Conservation (phyloP, 2,329 filamentous ascomycete genomes). For the Trichoderma brevicompactum region DNA sequence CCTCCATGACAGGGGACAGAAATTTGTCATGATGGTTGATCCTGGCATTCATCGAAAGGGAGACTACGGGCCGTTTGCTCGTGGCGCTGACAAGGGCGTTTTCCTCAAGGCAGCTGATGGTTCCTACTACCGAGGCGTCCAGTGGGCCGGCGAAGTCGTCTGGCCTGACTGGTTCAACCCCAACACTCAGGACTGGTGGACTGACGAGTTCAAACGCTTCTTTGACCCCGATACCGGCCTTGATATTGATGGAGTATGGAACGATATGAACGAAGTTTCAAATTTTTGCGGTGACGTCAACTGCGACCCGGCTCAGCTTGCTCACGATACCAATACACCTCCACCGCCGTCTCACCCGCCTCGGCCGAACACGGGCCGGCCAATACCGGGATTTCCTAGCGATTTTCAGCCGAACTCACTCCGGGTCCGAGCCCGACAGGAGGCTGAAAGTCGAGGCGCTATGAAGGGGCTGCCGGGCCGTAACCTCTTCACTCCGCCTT, state of each 20-base stretch:
- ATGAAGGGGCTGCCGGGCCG: slow-evolving; percentile 55
- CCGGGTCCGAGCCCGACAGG: slow-evolving; percentile 5
- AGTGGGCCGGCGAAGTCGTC: slow-evolving; percentile 75
- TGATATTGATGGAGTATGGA: slow-evolving; percentile 78
- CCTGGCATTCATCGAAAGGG: slow-evolving; percentile 62
- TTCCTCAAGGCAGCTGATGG: slow-evolving; percentile 60
- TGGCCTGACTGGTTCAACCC: slow-evolving; percentile 79
- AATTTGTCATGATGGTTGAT: slow-evolving; percentile 79
- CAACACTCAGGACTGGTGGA: slow-evolving; percentile 70
- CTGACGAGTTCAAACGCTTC: slow-evolving; percentile 66
- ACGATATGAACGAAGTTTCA: slow-evolving; percentile 64
- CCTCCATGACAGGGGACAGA: slow-evolving; percentile 68
- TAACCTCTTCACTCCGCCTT: slow-evolving; percentile 74
- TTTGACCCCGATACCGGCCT: slow-evolving; percentile 68
- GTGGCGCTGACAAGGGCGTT: slow-evolving; percentile 50
- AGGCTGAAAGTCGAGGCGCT: slow-evolving; percentile 41
- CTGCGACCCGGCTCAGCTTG: slow-evolving; percentile 37
- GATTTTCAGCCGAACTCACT: slow-evolving; percentile 37
- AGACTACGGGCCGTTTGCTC: slow-evolving; percentile 48
- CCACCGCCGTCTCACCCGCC: slow-evolving; percentile 59
- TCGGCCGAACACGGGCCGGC: slow-evolving; percentile 64
- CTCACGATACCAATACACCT: slow-evolving; percentile 50
- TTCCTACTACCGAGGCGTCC: slow-evolving; percentile 64
- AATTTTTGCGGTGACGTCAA: slow-evolving; percentile 40
- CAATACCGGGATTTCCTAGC: slow-evolving; percentile 69